phyloP scores from a whole-genome alignment of 2,329 filamentous ascomycete species.

The Kalmusia sp. region DNA sequence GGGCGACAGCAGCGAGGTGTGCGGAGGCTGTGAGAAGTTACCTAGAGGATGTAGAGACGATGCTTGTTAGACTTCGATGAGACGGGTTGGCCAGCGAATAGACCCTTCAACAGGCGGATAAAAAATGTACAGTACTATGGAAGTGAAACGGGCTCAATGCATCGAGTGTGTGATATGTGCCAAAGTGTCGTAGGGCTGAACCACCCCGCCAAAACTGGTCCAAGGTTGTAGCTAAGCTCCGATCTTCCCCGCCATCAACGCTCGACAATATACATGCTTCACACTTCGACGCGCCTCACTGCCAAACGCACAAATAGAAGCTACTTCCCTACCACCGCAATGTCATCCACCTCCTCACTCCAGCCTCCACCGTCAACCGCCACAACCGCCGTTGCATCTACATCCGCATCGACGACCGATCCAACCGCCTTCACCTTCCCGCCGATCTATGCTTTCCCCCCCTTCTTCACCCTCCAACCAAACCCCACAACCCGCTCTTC shows the following conservation, averaged over 20 bases:
- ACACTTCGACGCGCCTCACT: background rate
- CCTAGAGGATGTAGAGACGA: conserved; percentile 84
- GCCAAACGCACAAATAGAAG: background rate
- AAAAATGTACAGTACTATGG: background rate
- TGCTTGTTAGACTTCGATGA: conserved; percentile 82
- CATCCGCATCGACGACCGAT: conserved; percentile 7
- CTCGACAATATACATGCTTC: background rate
- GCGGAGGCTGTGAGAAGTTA: conserved; percentile 79
- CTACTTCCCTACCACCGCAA: conserved; percentile 1
- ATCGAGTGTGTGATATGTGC: background rate
- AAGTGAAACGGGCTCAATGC: background rate
- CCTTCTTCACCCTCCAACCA: conserved; percentile 84
- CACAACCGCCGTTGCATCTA: conserved; percentile 10
- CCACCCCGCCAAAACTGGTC: background rate
- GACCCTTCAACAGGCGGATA: background rate
- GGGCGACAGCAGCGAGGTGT: conserved; percentile 91
- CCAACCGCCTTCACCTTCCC: conserved; percentile 48
- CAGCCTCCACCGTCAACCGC: conserved; percentile 9
- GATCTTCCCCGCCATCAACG: background rate
- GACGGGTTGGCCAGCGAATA: background rate
- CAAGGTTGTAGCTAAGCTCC: conserved; percentile 2
- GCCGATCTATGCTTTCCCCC: conserved; percentile 73
- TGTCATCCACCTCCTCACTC: conserved; percentile 20
- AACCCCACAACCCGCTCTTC: conserved; percentile 76
- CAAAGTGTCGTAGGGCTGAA: conserved; percentile 1